Evolutionary conservation across 2,329 filamentous ascomycete species (phyloP).

Genomic region (Paracoccidioides brasiliensis): DNA sequence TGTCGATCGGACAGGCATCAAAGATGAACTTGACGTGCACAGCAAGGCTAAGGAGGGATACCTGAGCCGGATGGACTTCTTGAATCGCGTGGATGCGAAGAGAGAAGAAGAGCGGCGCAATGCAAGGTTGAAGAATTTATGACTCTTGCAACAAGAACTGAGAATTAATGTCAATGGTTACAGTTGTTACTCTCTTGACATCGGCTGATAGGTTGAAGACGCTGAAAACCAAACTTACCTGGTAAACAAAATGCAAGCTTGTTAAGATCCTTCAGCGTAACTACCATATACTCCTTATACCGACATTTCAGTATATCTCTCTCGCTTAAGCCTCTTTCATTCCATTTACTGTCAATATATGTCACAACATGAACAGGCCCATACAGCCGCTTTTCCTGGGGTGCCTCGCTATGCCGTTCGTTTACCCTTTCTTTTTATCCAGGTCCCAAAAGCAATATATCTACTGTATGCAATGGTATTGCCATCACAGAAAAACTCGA

Average conservation of each 20-base stretch:
- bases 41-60: conserved; percentile 51
- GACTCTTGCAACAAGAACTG: background rate
- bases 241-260: background rate
- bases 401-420: background rate
- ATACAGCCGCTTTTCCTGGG: conserved; percentile 8
- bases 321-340: conserved; percentile 5
- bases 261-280: background rate
- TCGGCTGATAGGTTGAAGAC: background rate
- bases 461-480: conserved; percentile 32
- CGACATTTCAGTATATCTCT: background rate
- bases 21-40: conserved; percentile 48
- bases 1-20: conserved; percentile 47
- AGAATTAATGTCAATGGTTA: background rate
- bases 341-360: conserved; percentile 16
- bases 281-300: background rate
- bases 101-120: conserved; percentile 43
- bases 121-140: conserved; percentile 33
- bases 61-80: conserved; percentile 48
- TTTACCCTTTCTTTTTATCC: conserved; percentile 1
- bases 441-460: background rate
- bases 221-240: background rate
- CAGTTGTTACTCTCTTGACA: no score
- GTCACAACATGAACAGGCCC: conserved; percentile 14
- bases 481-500: conserved; percentile 44
- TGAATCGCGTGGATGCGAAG: conserved; percentile 44